Percentiles rank a stretch among this genome's conserved stretches.
phyloP scores from a whole-genome alignment of 768 basidiomycete species.

The Panaeolus papilionaceus region DNA sequence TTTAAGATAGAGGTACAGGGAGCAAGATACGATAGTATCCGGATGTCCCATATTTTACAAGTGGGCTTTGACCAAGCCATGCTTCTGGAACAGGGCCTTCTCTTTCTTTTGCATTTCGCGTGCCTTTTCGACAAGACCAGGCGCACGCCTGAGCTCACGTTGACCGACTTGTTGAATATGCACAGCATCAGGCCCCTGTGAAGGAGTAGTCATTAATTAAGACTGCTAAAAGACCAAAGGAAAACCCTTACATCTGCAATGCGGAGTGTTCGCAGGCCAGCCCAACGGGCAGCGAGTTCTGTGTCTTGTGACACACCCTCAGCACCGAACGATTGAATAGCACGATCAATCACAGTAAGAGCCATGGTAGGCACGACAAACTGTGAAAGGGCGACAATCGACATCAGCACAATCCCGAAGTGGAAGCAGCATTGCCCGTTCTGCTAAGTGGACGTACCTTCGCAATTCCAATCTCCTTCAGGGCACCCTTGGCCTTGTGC shows the following conservation, averaged over 20 bases:
- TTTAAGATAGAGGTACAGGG: background rate
- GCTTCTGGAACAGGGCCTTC: slow-evolving; percentile 60
- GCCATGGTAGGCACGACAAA: slow-evolving; percentile 96
- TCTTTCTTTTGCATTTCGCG: slow-evolving; percentile 67
- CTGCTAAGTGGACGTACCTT: slow-evolving; percentile 72
- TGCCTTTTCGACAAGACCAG: slow-evolving; percentile 58
- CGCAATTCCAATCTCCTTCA: slow-evolving; percentile 97
- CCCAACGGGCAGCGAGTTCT: slow-evolving; percentile 78
- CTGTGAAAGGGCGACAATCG: slow-evolving; percentile 44
- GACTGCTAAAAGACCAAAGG: background rate
- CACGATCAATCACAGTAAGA: slow-evolving; percentile 86
- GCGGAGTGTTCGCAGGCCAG: slow-evolving; percentile 84
- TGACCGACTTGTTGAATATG: slow-evolving; percentile 97
- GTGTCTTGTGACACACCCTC: slow-evolving; percentile 94
- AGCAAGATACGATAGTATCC: background rate
- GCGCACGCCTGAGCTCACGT: slow-evolving; percentile 83
- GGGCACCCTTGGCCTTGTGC: slow-evolving; percentile 87
- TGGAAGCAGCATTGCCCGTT: background rate
- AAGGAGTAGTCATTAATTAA: slow-evolving; percentile 17
- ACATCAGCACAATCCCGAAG: slow-evolving; percentile 14
- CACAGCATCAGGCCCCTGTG: slow-evolving; percentile 83
- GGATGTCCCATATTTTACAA: slow-evolving; percentile 40
- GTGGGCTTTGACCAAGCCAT: slow-evolving; percentile 59
- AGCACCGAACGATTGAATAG: slow-evolving; percentile 96
- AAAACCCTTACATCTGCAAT: slow-evolving; percentile 74